A percentile compares a stretch with the other conserved stretches of the same genome.
Evolutionary conservation across 768 basidiomycete species (phyloP).

Genomic region (Kwoniella shandongensis): DNA sequence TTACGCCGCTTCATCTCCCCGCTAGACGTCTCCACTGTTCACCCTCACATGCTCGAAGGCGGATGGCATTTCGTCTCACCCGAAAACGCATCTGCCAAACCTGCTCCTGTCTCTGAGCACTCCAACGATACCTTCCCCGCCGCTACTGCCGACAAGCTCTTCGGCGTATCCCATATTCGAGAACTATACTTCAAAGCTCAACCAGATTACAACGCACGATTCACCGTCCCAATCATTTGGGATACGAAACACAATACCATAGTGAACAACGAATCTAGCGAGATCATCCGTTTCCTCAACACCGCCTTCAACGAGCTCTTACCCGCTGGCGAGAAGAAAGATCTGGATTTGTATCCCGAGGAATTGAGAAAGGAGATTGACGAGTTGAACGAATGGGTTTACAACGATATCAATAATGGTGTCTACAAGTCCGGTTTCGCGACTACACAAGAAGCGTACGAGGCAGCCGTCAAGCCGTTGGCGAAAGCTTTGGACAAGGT

Average conservation of each 20-base stretch:
- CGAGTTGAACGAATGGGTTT: slow-evolving; percentile 74
- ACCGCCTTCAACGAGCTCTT: slow-evolving; percentile 70
- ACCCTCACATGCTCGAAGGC: slow-evolving; percentile 75
- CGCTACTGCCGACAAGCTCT: slow-evolving; percentile 73
- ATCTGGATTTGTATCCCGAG: slow-evolving; percentile 73
- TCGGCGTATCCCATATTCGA: slow-evolving; percentile 68
- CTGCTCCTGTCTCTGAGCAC: slow-evolving; percentile 35
- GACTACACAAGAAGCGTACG: slow-evolving; percentile 74
- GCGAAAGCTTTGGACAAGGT: slow-evolving; percentile 77
- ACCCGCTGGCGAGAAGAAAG: slow-evolving; percentile 60
- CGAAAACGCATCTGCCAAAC: slow-evolving; percentile 58
- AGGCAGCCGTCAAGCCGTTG: slow-evolving; percentile 68
- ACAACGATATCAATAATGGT: slow-evolving; percentile 66
- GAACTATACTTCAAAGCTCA: slow-evolving; percentile 81
- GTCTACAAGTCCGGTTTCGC: slow-evolving; percentile 89
- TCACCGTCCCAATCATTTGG: slow-evolving; percentile 63
- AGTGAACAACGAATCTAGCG: slow-evolving; percentile 87
- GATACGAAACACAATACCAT: slow-evolving; percentile 83
- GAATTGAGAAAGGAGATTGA: slow-evolving; percentile 74
- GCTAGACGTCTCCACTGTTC: slow-evolving; percentile 74
- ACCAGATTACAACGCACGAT: slow-evolving; percentile 65
- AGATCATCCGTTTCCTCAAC: slow-evolving; percentile 94
- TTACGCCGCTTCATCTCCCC: background rate
- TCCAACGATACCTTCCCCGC: slow-evolving; percentile 58
- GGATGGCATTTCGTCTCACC: slow-evolving; percentile 85